Conservation (phyloP, 108 stramenopile genomes). For the Pseudonitzschia multistriata region DNA sequence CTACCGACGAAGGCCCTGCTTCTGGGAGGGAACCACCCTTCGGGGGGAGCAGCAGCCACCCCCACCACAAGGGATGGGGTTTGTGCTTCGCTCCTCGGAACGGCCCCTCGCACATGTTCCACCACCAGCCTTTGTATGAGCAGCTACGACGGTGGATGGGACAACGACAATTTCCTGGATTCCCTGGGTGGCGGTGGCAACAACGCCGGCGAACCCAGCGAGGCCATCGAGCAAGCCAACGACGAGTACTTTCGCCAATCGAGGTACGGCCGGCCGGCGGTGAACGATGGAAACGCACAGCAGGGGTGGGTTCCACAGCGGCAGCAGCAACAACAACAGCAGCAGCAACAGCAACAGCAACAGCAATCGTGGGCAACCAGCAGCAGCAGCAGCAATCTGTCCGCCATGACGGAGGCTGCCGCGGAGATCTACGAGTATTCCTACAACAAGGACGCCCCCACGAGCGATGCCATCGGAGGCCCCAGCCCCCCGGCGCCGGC, state of each 20-base stretch:
- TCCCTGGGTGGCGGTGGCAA: background rate
- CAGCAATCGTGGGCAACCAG: background rate
- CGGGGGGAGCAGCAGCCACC: no score
- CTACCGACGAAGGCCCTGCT: no score
- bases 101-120: conserved; percentile 12
- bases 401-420: background rate
- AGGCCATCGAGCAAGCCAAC: conserved; percentile 3
- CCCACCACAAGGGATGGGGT: no score
- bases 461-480: background rate
- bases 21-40: no score
- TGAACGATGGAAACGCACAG: background rate
- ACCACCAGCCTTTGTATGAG: conserved; percentile 12
- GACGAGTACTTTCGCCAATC: conserved; percentile 7
- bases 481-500: background rate
- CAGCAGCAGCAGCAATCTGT: background rate
- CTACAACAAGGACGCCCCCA: background rate
- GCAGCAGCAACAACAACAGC: background rate
- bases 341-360: background rate
- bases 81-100: no score
- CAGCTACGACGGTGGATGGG: conserved; percentile 5
- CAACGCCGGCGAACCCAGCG: background rate
- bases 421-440: background rate
- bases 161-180: conserved; percentile 16
- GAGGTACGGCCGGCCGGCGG: background rate
- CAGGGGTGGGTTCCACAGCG: background rate